Conservation (phyloP, 2,329 filamentous ascomycete genomes). For the Neocucurbitaria cava region DNA sequence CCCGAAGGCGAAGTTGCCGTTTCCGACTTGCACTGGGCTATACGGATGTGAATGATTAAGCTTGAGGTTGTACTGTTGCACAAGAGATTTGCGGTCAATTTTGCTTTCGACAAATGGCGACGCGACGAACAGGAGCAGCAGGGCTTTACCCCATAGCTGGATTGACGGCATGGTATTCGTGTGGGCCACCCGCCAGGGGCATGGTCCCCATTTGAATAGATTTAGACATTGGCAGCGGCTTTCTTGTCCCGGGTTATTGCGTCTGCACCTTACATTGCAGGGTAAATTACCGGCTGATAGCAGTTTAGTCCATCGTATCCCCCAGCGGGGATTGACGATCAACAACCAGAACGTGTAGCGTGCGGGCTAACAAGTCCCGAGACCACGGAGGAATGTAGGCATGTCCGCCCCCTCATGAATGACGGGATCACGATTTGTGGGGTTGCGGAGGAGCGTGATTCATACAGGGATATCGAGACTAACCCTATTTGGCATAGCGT, state of each 20-base stretch:
- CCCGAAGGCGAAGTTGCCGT: constrained; percentile 58
- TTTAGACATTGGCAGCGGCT: background rate
- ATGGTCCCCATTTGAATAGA: constrained; percentile 7
- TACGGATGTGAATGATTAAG: constrained; percentile 58
- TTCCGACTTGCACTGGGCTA: constrained; percentile 61
- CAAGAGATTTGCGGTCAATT: constrained; percentile 40
- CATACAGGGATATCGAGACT: background rate
- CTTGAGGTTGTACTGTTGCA: constrained; percentile 54
- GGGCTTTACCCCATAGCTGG: constrained; percentile 2
- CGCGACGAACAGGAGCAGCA: constrained; percentile 8
- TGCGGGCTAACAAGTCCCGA: constrained; percentile 22
- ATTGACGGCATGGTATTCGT: constrained; percentile 14
- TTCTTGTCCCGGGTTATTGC: constrained; percentile 11
- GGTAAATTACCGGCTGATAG: constrained; percentile 35
- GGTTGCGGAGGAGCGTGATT: background rate
- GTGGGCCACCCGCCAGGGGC: background rate
- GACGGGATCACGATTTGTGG: background rate
- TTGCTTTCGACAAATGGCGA: constrained; percentile 12
- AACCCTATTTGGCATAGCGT: constrained; percentile 1
- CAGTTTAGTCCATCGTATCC: constrained; percentile 12
- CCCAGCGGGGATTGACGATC: constrained; percentile 30
- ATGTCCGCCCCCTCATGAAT: background rate
- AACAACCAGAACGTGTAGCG: background rate
- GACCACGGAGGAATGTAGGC: background rate
- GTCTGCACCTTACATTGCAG: constrained; percentile 22